Conservation (phyloP, 176 grass and related monocot species). For the Triticum turgidum region DNA sequence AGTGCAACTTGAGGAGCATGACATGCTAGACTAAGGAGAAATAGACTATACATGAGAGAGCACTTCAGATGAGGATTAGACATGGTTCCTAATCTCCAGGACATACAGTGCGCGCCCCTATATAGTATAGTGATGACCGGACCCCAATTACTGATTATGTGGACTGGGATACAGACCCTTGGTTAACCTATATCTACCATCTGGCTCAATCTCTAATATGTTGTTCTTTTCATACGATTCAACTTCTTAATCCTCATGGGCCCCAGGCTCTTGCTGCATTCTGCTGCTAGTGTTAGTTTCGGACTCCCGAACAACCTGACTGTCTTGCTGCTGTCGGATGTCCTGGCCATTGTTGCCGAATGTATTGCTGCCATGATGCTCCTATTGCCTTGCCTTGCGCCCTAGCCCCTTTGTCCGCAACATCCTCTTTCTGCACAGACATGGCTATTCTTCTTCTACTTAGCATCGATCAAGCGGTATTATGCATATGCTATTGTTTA, state of each 20-base stretch:
- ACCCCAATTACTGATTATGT: background rate
- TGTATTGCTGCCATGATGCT: background rate
- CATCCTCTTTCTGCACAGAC: background rate
- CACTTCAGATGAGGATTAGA: constrained; percentile 1
- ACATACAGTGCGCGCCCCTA: background rate
- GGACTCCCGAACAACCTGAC: background rate
- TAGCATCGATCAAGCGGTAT: background rate
- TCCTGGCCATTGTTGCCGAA: background rate
- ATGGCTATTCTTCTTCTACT: background rate
- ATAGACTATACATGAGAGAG: background rate
- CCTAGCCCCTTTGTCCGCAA: background rate
- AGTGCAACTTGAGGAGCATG: background rate
- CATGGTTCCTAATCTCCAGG: background rate
- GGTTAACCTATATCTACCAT: background rate
- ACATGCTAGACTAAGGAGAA: background rate
- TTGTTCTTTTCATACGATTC: background rate
- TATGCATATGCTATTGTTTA: background rate
- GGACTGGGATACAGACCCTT: background rate
- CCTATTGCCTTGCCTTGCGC: background rate
- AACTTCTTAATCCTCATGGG: background rate
- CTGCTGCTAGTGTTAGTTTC: background rate
- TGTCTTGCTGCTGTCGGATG: background rate
- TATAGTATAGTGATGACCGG: background rate
- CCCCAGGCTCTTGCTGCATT: background rate
- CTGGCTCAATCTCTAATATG: background rate